phyloP scores from a whole-genome alignment of 164 flowering plant species.

The Liriodendron chinense region DNA sequence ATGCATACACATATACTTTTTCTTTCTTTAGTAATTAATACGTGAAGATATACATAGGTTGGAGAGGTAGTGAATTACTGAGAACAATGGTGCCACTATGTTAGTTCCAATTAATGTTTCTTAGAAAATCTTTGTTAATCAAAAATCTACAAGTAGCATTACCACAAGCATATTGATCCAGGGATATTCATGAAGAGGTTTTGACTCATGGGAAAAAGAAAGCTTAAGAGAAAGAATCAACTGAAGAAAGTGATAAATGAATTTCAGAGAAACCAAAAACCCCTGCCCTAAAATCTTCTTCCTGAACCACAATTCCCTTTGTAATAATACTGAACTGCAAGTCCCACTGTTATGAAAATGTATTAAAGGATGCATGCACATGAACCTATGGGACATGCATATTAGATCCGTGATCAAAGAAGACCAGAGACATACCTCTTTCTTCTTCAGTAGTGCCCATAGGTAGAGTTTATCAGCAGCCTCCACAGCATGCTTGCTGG shows the following conservation, averaged over 20 bases:
- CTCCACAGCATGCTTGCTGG: conserved; percentile 72
- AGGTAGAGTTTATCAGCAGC: conserved; percentile 66
- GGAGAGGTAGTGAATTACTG: no score
- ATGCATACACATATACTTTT: no score
- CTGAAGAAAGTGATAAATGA: no score
- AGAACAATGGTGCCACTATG: no score
- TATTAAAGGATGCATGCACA: background rate
- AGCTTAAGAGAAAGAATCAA: background rate
- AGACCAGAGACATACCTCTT: conserved; percentile 45
- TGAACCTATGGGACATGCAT: background rate
- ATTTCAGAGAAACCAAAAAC: no score
- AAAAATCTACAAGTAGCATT: no score
- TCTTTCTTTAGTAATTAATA: no score
- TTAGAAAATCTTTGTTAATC: no score
- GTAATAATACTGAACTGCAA: background rate
- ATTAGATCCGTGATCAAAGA: background rate
- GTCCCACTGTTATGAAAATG: background rate
- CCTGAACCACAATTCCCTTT: background rate
- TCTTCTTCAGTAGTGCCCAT: conserved; percentile 76
- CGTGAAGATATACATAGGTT: no score
- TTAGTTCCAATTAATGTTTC: no score
- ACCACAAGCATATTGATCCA: no score
- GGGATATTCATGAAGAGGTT: no score
- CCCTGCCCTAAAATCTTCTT: background rate
- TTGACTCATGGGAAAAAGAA: background rate